Conservation (phyloP, 2,329 filamentous ascomycete genomes). For the Phialophora verrucosa region DNA sequence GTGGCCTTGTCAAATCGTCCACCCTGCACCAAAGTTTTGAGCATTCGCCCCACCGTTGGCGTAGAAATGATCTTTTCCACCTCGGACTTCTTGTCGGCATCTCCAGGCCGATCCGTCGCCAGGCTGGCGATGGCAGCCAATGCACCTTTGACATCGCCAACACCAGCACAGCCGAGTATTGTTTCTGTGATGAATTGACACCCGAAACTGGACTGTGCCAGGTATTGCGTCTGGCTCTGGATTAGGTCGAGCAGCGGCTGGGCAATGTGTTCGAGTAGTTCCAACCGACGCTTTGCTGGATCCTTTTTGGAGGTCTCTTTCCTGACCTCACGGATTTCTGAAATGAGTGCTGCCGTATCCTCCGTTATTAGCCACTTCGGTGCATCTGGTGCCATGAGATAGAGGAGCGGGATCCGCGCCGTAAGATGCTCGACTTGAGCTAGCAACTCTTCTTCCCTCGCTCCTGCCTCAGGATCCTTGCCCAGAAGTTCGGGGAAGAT, state of each 20-base stretch:
- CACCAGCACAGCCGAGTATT: constrained; percentile 67
- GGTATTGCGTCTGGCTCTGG: constrained; percentile 67
- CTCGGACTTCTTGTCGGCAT: constrained; percentile 50
- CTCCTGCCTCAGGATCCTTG: constrained; percentile 58
- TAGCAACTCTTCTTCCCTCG: constrained; percentile 53
- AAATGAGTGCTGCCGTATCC: constrained; percentile 71
- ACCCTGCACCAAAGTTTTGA: constrained; percentile 89
- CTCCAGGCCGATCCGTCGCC: constrained; percentile 47
- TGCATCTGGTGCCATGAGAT: constrained; percentile 72
- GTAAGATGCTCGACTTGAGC: constrained; percentile 52
- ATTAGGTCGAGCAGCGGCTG: constrained; percentile 77
- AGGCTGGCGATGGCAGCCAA: constrained; percentile 67
- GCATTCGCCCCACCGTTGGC: constrained; percentile 76
- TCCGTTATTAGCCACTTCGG: constrained; percentile 68
- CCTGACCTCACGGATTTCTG: constrained; percentile 79
- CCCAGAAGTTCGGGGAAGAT: constrained; percentile 87
- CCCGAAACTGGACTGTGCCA: constrained; percentile 78
- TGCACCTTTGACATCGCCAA: constrained; percentile 77
- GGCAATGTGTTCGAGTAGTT: constrained; percentile 76
- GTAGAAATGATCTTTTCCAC: constrained; percentile 62
- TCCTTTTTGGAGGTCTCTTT: constrained; percentile 93
- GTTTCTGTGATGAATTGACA: constrained; percentile 86
- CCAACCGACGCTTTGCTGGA: constrained; percentile 72
- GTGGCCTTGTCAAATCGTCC: constrained; percentile 79
- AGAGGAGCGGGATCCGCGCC: constrained; percentile 72